Conservation (phyloP, 345 rosid species). For the Brassica rapa region DNA sequence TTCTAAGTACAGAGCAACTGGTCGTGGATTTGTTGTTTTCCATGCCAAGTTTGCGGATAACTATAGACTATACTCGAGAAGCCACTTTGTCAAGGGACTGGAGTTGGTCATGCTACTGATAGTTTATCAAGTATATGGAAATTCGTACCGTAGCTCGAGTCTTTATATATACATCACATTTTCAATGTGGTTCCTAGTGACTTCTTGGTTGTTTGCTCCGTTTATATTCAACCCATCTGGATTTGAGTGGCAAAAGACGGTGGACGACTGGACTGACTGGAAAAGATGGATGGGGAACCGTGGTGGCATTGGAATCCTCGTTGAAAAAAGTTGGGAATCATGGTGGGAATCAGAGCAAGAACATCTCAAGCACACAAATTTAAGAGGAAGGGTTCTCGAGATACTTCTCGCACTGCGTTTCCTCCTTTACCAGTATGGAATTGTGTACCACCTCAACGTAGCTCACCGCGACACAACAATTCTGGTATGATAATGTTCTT, state of each 20-base stretch:
- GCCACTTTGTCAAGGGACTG: conserved; percentile 92
- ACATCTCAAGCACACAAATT: conserved; percentile 69
- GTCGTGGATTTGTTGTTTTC: conserved; percentile 88
- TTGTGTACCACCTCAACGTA: conserved; percentile 92
- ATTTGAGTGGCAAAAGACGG: conserved; percentile 96
- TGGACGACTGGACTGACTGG: conserved; percentile 99
- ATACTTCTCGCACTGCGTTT: conserved; percentile 77
- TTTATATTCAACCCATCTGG: conserved; percentile 94
- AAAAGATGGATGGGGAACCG: conserved; percentile 97
- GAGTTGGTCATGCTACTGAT: conserved; percentile 70
- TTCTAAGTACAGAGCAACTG: conserved; percentile 81
- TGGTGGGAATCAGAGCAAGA: conserved; percentile 96
- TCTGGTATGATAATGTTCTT: conserved; percentile 50
- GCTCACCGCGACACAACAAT: conserved; percentile 61
- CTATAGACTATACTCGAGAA: conserved; percentile 84
- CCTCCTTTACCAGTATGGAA: conserved; percentile 89
- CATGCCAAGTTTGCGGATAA: conserved; percentile 91
- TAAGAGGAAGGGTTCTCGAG: conserved; percentile 75
- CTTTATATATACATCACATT: conserved; percentile 70
- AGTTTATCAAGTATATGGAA: conserved; percentile 67
- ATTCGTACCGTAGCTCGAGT: conserved; percentile 73
- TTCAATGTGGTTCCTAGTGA: conserved; percentile 94
- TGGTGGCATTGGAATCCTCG: conserved; percentile 79
- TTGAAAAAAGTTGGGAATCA: conserved; percentile 88
- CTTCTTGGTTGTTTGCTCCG: conserved; percentile 95